phyloP scores from a whole-genome alignment of 495 filamentous ascomycete genomes.

The Penicillium bialowiezense region DNA sequence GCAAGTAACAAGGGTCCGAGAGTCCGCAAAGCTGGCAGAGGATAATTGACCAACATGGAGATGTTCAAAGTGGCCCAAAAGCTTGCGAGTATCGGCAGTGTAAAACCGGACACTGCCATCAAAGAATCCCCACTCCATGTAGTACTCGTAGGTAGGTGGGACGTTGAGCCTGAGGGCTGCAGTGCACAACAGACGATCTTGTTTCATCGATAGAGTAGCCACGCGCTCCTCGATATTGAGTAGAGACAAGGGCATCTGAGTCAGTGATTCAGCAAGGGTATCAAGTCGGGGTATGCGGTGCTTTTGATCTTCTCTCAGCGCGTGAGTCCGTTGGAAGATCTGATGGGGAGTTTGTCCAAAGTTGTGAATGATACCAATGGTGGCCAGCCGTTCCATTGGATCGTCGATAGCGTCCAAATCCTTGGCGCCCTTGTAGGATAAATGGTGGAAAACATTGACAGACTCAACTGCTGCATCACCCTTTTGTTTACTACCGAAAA shows the following conservation, averaged over 20 bases:
- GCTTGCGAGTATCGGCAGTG: slow-evolving; percentile 68
- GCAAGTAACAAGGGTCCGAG: slow-evolving; percentile 82
- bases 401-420: slow-evolving; percentile 91
- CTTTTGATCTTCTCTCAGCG: slow-evolving; percentile 61
- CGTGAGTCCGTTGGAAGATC: slow-evolving; percentile 80
- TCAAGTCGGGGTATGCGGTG: slow-evolving; percentile 69
- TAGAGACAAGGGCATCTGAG: slow-evolving; percentile 76
- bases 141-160: slow-evolving; percentile 83
- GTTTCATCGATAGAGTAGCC: slow-evolving; percentile 75
- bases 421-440: slow-evolving; percentile 90
- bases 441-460: slow-evolving; percentile 91
- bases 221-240: slow-evolving; percentile 79
- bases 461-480: slow-evolving; percentile 90
- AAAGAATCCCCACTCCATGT: slow-evolving; percentile 93
- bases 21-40: slow-evolving; percentile 78
- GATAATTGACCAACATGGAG: slow-evolving; percentile 86
- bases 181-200: slow-evolving; percentile 83
- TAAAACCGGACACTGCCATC: slow-evolving; percentile 93
- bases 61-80: slow-evolving; percentile 86
- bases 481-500: slow-evolving; percentile 93
- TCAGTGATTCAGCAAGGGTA: slow-evolving; percentile 71
- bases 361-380: slow-evolving; percentile 95
- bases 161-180: slow-evolving; percentile 80
- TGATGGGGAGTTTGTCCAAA: slow-evolving; percentile 97
- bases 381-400: slow-evolving; percentile 75